Conservation (phyloP, 768 basidiomycete genomes). For the Phaffia australis region DNA sequence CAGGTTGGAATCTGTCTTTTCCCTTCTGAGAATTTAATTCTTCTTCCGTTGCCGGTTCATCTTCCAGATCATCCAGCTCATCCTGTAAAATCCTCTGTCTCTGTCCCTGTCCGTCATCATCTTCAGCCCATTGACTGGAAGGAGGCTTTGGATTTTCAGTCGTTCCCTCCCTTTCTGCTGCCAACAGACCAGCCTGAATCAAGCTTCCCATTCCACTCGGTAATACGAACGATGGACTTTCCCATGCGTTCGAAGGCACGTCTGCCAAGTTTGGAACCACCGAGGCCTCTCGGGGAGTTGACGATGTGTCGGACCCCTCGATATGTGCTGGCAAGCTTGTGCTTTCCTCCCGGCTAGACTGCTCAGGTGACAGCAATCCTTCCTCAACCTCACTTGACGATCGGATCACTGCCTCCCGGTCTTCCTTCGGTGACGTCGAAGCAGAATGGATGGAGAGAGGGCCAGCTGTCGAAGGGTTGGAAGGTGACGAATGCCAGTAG, state of each 20-base stretch:
- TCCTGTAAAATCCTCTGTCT: not conserved
- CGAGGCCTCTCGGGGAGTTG: constrained; percentile 3
- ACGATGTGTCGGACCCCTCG: not conserved
- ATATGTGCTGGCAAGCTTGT: constrained; percentile 7
- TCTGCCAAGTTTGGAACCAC: not conserved
- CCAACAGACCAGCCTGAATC: constrained; percentile 6
- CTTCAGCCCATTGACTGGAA: not conserved
- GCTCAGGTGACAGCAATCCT: not conserved
- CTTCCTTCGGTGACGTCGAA: not conserved
- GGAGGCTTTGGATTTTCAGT: not conserved
- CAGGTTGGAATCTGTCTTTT: not conserved
- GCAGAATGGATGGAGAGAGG: not conserved
- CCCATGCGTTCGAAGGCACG: constrained; percentile 6
- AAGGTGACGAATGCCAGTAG: constrained; percentile 17
- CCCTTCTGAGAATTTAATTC: not conserved
- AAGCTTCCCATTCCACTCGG: constrained; percentile 11
- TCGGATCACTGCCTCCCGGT: not conserved
- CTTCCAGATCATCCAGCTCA: constrained; percentile 7
- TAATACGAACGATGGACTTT: not conserved
- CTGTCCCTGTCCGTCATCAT: not conserved
- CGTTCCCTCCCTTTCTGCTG: not conserved
- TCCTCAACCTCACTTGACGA: not conserved
- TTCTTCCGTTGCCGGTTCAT: constrained; percentile 9
- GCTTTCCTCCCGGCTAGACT: not conserved
- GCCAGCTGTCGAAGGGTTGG: not conserved